Conservation (phyloP, 345 rosid species). For the Ailanthus altissimus region DNA sequence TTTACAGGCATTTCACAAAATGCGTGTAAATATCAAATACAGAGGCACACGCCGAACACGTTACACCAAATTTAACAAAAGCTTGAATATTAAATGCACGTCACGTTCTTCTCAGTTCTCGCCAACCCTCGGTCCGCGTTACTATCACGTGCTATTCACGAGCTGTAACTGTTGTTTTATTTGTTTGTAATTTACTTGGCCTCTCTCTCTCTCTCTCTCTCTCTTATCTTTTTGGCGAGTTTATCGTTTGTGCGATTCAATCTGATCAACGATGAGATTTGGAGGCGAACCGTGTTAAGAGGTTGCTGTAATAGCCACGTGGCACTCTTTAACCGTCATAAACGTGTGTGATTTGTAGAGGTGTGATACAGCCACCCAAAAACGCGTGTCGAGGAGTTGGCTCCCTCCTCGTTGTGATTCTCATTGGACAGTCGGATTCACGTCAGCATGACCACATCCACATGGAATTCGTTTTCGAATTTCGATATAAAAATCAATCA, state of each 20-base stretch:
- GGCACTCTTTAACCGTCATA: conserved; percentile 17
- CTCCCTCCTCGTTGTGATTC: neutral
- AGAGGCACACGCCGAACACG: conserved; percentile 25
- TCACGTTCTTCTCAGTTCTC: conserved; percentile 35
- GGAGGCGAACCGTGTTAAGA: conserved; percentile 18
- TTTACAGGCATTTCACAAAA: neutral
- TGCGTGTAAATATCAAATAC: conserved; percentile 12
- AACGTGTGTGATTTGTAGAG: conserved; percentile 22
- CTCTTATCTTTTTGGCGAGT: neutral
- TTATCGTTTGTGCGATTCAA: neutral
- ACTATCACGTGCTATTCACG: conserved; percentile 40
- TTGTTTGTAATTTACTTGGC: neutral
- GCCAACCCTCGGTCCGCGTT: conserved; percentile 17
- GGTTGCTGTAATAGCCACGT: conserved; percentile 19
- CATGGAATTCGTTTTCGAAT: neutral
- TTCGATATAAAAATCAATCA: neutral
- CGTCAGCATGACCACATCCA: conserved; percentile 4
- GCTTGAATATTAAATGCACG: conserved; percentile 23
- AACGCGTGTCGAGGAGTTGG: conserved; percentile 30
- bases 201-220: neutral
- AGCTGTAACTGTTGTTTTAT: conserved; percentile 9
- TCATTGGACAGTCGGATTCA: conserved; percentile 11
- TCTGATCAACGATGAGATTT: neutral
- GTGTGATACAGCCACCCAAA: conserved; percentile 5
- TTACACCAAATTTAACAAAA: conserved; percentile 1